Conservation (phyloP, 2,329 filamentous ascomycete genomes). For the Paracorniculantispora psalliotae region DNA sequence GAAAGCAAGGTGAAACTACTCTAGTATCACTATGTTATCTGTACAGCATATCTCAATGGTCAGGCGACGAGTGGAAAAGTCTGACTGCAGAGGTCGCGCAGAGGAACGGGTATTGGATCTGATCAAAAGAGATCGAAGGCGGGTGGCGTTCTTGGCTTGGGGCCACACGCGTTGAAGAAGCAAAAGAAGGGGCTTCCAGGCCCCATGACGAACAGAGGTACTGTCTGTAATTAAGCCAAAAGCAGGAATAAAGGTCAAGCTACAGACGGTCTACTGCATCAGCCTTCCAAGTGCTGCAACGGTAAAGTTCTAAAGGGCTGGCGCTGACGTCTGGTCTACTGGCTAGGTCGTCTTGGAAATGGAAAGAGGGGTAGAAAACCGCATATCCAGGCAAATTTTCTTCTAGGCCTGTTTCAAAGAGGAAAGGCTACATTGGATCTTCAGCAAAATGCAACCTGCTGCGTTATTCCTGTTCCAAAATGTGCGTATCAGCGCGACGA, state of each 20-base stretch:
- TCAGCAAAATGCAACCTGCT: background rate
- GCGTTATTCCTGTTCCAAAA: background rate
- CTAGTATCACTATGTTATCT: background rate
- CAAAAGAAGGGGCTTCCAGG: background rate
- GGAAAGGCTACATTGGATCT: background rate
- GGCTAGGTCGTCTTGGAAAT: background rate
- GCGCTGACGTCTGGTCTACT: background rate
- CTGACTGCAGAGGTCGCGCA: background rate
- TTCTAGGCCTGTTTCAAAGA: background rate
- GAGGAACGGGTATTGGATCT: background rate
- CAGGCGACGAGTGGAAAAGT: background rate
- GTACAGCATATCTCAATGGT: background rate
- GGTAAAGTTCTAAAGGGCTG: background rate
- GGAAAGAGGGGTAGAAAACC: background rate
- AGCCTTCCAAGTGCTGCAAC: slow-evolving; percentile 1
- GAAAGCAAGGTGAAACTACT: too few species aligned
- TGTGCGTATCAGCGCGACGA: background rate
- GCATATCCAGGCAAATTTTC: background rate
- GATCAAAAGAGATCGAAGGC: background rate
- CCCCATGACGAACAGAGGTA: background rate
- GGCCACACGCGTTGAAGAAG: background rate
- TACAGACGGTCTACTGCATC: background rate
- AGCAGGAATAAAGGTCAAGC: background rate
- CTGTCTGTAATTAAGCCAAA: background rate
- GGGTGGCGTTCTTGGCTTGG: background rate